Evolutionary conservation across 1,139 yeast genomes (phyloP).

Genomic region (Yamadazyma dendronema): DNA sequence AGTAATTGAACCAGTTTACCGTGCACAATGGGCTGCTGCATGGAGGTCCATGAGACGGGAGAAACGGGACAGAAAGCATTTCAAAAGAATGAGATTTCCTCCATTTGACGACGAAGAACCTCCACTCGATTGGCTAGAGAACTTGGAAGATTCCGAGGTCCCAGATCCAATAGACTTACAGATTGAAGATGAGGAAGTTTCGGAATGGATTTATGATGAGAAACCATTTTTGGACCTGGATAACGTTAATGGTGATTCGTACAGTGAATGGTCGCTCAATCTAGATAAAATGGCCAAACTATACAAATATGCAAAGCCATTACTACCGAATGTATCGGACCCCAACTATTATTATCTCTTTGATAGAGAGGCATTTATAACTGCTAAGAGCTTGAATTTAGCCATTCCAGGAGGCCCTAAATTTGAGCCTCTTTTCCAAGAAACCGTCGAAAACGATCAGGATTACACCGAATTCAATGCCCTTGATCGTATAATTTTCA

Average conservation of each 20-base stretch:
- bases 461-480: constrained; percentile 90
- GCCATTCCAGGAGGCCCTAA: constrained; percentile 96
- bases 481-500: constrained; percentile 78
- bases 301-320: constrained; percentile 65
- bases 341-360: constrained; percentile 66
- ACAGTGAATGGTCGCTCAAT: constrained; percentile 68
- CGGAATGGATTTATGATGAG: constrained; percentile 80
- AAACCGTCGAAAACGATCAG: constrained; percentile 61
- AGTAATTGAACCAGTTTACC: constrained; percentile 87
- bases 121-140: constrained; percentile 78
- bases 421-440: constrained; percentile 84
- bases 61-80: constrained; percentile 85
- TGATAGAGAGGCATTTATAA: constrained; percentile 73
- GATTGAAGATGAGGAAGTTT: constrained; percentile 56
- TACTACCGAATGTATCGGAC: constrained; percentile 57
- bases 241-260: constrained; percentile 66
- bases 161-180: constrained; percentile 67
- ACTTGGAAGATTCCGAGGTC: constrained; percentile 70
- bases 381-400: constrained; percentile 85
- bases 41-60: constrained; percentile 95
- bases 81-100: constrained; percentile 90
- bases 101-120: constrained; percentile 98
- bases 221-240: constrained; percentile 66
- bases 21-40: constrained; percentile 93
- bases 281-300: constrained; percentile 64